Evolutionary conservation across 2,329 filamentous ascomycete genomes (phyloP).

Genomic region (Chalaropsis ovoidea): DNA sequence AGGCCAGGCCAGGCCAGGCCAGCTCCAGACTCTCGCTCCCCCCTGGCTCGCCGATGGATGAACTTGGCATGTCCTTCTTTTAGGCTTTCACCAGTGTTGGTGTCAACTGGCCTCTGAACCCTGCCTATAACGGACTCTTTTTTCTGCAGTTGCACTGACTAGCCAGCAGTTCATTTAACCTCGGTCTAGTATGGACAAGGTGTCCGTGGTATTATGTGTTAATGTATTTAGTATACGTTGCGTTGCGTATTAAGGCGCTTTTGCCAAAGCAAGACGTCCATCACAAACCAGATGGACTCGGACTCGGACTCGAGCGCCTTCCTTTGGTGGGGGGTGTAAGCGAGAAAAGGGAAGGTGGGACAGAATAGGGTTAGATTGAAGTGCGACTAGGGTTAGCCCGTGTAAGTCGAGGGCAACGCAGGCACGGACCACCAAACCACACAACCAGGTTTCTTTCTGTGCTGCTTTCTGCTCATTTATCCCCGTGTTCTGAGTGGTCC

Average conservation of each 20-base stretch:
- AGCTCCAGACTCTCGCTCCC: no score
- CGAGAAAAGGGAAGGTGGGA: neutral
- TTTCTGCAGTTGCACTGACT: neutral
- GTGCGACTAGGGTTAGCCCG: neutral
- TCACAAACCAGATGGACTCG: no score
- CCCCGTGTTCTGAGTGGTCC: neutral
- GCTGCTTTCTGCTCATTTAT: neutral
- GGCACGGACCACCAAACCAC: neutral
- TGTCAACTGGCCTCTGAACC: constrained; percentile 1
- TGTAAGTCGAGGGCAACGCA: neutral
- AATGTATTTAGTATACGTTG: neutral
- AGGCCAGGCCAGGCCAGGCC: no score
- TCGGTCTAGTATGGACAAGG: neutral
- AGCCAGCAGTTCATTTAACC: constrained; percentile 5
- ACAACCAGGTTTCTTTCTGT: neutral
- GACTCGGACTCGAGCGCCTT: constrained; percentile 10
- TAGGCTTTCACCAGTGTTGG: constrained; percentile 4
- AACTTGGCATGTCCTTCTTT: constrained; percentile 13
- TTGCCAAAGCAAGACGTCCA: neutral
- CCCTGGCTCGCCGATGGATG: neutral
- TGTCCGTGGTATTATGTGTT: constrained; percentile 1
- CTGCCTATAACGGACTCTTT: neutral
- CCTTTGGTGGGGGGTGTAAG: neutral
- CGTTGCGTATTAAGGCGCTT: neutral
- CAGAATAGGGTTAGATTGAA: neutral